A percentile compares a stretch with the other conserved stretches of the same genome.
Evolutionary conservation across 202 grass and related monocot genomes (phyloP).

Genomic region (Thinopyrum obtusiflorum): DNA sequence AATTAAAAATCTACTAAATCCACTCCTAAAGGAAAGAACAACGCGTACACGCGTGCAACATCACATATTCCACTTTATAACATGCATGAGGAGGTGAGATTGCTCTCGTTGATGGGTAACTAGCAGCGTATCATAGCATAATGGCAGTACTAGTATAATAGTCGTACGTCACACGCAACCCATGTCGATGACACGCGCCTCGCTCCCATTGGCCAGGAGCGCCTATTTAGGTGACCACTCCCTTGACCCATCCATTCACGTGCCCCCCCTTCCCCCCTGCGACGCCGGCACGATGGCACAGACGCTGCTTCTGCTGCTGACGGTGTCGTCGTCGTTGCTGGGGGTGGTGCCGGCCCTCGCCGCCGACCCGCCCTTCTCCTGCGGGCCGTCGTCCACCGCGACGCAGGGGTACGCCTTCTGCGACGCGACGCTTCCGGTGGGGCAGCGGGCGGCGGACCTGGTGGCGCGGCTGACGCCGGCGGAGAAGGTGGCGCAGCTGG

Average conservation of each 20-base stretch:
- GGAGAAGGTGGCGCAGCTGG: constrained; percentile 61
- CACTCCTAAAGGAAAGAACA: constrained; percentile 10
- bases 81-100: not conserved
- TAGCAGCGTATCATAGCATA: not conserved
- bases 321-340: not conserved
- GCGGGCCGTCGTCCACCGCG: not conserved
- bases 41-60: not conserved
- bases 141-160: not conserved
- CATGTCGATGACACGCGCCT: not conserved
- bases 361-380: constrained; percentile 42
- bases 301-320: not conserved
- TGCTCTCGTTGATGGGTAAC: not conserved
- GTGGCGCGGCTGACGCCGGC: constrained; percentile 42
- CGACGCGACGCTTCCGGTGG: constrained; percentile 26
- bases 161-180: constrained; percentile 1
- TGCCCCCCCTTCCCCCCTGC: not conserved
- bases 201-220: not conserved
- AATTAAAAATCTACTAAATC: constrained; percentile 1
- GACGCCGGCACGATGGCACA: not conserved
- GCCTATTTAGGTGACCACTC: constrained; percentile 10
- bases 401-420: constrained; percentile 39
- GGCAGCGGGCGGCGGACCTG: constrained; percentile 46
- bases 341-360: not conserved
- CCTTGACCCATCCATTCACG: not conserved
- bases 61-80: constrained; percentile 8